Evolutionary conservation across 306 rosid species (phyloP), one percentile per base, ranked within the genome.

Genomic region (Vigna mungo): DNA sequence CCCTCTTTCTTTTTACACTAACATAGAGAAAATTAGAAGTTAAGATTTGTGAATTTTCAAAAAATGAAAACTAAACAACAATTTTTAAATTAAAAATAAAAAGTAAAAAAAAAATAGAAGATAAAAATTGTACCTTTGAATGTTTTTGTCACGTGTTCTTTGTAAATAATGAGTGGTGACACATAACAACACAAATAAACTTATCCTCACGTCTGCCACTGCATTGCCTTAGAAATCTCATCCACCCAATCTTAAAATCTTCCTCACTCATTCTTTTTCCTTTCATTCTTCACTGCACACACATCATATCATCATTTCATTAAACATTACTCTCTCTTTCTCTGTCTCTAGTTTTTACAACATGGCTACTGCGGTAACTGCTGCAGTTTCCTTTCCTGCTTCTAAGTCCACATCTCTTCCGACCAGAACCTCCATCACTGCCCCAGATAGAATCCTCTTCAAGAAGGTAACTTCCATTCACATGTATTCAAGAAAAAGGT

Each of bases 351-450:
- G 37, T 63, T 78, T 56, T 61, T 47, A 48, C 74, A 72, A 2
- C 88, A 94, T 94, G 98, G 96, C 97, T 79, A 79, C 97, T 75
- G 97, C 94, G 1, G 93, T 92, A 1, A 89, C 98, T 69, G 93
- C 97, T 63, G 88, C 97, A 23, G 91, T 89, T 64, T 92, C 97
- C 21, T 87, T 95, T 58, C 96, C 98, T 9, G 85, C 96, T n/a
- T 72, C 96, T 72, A 94, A 89, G 48, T 89, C 97, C 55, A 58
- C 97, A 32, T 58, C 97, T 67, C 86, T 89, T 6, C 44, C 96
- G 3, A 52, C 80, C 75, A 81, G 87, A 54, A 85, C 91, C 78
- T 84, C 93, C 15, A 37, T 90, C 23, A 48, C 74, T 79, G 47
- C 87, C 44, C 86, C 93, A 4, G 91, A 92, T 2, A 84, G 92